Percentiles rank a stretch among this genome's conserved stretches.
Evolutionary conservation across 1,139 yeast genomes (phyloP).

Genomic region (Sugiyamaella paludigena): DNA sequence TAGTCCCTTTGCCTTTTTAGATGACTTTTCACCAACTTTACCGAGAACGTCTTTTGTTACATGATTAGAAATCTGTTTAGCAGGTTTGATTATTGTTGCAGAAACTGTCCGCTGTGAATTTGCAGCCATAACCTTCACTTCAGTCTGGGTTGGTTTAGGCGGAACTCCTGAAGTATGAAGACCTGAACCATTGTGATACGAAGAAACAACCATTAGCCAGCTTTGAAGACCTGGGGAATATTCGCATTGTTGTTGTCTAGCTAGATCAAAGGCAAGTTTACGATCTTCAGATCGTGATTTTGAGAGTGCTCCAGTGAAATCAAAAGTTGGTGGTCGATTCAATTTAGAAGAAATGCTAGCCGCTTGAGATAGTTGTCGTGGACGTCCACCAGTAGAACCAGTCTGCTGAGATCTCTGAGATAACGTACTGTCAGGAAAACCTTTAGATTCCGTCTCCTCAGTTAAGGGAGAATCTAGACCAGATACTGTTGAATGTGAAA

Average conservation of each 20-base stretch:
- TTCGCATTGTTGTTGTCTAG: conserved; percentile 32
- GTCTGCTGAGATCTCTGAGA: too few species aligned
- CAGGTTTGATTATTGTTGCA: conserved; percentile 28
- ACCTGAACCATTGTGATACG: conserved; percentile 20
- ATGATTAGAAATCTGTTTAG: conserved; percentile 24
- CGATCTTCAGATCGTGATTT: conserved; percentile 31
- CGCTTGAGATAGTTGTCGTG: conserved; percentile 5
- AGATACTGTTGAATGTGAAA: too few species aligned
- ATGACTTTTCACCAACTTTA: conserved; percentile 37
- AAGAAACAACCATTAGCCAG: conserved; percentile 33
- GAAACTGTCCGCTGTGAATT: conserved; percentile 27
- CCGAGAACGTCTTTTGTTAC: conserved; percentile 28
- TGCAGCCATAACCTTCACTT: conserved; percentile 22
- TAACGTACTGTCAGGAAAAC: too few species aligned
- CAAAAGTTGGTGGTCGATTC: conserved; percentile 37
- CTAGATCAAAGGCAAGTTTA: conserved; percentile 31
- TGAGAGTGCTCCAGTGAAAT: conserved; percentile 35
- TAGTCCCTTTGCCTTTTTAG: conserved; percentile 37
- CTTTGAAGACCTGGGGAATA: conserved; percentile 37
- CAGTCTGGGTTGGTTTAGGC: conserved; percentile 29
- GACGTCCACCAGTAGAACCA: background rate
- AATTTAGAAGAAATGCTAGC: conserved; percentile 13
- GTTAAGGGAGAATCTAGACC: too few species aligned
- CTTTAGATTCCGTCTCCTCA: too few species aligned
- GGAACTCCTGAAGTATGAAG: conserved; percentile 34